These are phyloP conservation scores for Lachnellula cervina DNA, from an alignment of 2,329 filamentous ascomycete species.

Conservation along the genomic window DNA sequence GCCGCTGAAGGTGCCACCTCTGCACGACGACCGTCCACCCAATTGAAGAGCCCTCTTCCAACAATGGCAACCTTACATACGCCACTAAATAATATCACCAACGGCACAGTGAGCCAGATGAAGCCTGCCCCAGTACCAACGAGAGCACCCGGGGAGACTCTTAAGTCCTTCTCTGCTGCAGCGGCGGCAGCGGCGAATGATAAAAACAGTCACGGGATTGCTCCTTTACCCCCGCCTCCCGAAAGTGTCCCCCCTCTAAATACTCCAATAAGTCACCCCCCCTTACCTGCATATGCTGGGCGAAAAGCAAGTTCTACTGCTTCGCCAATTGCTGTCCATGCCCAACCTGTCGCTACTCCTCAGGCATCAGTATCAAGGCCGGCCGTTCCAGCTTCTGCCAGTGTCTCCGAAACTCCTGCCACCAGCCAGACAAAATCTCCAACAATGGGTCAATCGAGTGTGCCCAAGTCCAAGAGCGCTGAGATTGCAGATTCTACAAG, in stretches of 20 bases:
- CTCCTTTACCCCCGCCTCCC: constrained; percentile 86
- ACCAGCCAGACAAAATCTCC: constrained; percentile 48
- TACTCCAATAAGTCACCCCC: constrained; percentile 33
- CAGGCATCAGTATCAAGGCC: constrained; percentile 34
- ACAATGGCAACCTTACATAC: constrained; percentile 85
- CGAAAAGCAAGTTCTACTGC: constrained; percentile 52
- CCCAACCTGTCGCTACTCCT: constrained; percentile 38
- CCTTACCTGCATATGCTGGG: constrained; percentile 37
- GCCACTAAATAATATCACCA: constrained; percentile 58
- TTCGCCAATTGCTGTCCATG: constrained; percentile 48
- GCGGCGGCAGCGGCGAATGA: constrained; percentile 89
- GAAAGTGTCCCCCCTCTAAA: constrained; percentile 49
- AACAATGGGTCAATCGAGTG: constrained; percentile 40
- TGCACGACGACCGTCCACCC: constrained; percentile 72
- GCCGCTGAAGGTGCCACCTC: constrained; percentile 53
- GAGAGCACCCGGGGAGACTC: constrained; percentile 77
- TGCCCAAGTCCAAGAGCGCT: constrained; percentile 41
- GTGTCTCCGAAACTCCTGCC: constrained; percentile 36
- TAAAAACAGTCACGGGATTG: constrained; percentile 86
- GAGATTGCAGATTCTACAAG: constrained; percentile 39
- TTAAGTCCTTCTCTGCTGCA: constrained; percentile 96
- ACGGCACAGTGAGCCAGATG: constrained; percentile 63
- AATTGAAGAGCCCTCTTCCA: constrained; percentile 92
- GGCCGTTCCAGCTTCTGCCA: constrained; percentile 29
- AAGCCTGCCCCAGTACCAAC: constrained; percentile 87